phyloP scores from a whole-genome alignment of 2,329 filamentous ascomycete species.

The Penicillium paneum region DNA sequence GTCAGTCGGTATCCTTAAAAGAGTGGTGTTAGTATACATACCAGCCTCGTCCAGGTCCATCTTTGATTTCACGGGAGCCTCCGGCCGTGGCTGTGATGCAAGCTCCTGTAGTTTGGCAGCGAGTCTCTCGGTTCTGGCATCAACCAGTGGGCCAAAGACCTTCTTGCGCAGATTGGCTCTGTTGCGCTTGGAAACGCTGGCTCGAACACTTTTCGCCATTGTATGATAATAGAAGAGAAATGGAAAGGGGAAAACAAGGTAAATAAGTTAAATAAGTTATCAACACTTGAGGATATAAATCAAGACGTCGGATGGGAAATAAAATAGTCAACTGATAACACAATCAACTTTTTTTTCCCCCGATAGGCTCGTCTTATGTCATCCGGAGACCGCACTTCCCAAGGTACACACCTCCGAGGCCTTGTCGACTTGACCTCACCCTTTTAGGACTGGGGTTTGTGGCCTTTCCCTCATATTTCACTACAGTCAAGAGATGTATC shows the following conservation, averaged over 20 bases:
- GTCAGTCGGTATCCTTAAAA: not conserved
- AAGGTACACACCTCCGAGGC: conserved; percentile 3
- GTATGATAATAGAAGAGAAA: conserved; percentile 23
- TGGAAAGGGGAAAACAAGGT: too few species aligned
- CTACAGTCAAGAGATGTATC: conserved; percentile 29
- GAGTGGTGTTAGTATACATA: conserved; percentile 16
- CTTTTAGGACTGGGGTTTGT: not conserved
- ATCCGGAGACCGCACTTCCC: conserved; percentile 22
- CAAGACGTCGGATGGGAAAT: not conserved
- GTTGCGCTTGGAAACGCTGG: conserved; percentile 78
- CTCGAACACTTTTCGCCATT: conserved; percentile 86
- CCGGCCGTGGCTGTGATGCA: conserved; percentile 70
- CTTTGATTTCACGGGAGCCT: conserved; percentile 46
- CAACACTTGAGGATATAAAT: not conserved
- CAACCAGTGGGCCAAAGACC: conserved; percentile 80
- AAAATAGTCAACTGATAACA: conserved; percentile 5
- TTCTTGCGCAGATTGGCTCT: conserved; percentile 73
- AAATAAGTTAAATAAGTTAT: not conserved
- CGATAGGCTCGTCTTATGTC: conserved; percentile 33
- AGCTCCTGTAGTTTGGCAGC: conserved; percentile 82
- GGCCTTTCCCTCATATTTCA: conserved; percentile 1
- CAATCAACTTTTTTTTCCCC: conserved; percentile 12
- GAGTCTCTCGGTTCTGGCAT: conserved; percentile 75
- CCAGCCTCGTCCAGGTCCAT: conserved; percentile 26
- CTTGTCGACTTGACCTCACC: not conserved